phyloP scores from a whole-genome alignment of 129 eudicot species.

The Oenanthe sinensis region DNA sequence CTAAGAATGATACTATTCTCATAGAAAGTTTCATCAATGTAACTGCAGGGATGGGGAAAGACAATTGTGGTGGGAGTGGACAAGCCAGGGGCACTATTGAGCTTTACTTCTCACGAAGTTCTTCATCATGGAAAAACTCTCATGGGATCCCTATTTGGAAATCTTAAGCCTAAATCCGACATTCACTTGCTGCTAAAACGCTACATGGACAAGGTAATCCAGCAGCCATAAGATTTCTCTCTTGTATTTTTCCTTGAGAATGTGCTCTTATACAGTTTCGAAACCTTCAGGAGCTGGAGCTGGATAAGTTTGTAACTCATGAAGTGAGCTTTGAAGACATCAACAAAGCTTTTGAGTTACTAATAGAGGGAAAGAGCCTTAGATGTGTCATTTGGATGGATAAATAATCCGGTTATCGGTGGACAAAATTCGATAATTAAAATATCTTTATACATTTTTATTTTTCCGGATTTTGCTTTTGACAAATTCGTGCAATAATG shows the following conservation, averaged over 20 bases:
- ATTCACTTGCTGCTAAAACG: constrained; percentile 46
- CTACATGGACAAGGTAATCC: constrained; percentile 66
- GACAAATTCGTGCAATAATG: background rate
- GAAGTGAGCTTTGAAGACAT: constrained; percentile 24
- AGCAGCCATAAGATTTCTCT: background rate
- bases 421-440: background rate
- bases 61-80: constrained; percentile 68
- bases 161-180: constrained; percentile 71
- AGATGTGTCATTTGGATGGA: constrained; percentile 54
- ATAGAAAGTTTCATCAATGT: background rate
- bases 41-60: constrained; percentile 89
- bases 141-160: constrained; percentile 45
- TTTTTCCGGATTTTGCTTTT: too few species aligned
- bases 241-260: background rate
- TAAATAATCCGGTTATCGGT: background rate
- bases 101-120: constrained; percentile 29
- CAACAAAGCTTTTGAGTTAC: constrained; percentile 31
- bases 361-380: constrained; percentile 23
- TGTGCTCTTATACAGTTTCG: background rate
- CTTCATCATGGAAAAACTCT: constrained; percentile 33
- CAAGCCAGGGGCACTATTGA: constrained; percentile 31
- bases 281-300: constrained; percentile 22
- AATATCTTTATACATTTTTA: background rate
- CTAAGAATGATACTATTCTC: background rate
- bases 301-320: constrained; percentile 34